Conservation (phyloP, 768 basidiomycete species). For the Tylopilus plumbeoviolaceoides region DNA sequence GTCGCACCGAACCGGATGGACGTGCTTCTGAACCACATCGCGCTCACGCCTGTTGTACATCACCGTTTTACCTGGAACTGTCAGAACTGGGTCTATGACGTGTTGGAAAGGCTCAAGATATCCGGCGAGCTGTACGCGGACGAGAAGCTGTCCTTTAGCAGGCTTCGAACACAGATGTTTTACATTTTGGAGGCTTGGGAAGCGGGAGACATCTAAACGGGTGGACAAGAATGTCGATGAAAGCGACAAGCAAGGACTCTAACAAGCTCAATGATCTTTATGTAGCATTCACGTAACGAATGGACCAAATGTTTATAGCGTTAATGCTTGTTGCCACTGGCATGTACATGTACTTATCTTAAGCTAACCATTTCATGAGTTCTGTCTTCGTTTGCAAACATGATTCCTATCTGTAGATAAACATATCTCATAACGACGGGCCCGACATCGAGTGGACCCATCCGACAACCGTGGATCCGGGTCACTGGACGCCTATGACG, state of each 20-base stretch:
- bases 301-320: too few relatives aligned
- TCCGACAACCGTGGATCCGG: too few relatives aligned
- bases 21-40: constrained; percentile 15
- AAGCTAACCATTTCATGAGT: too few relatives aligned
- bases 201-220: background rate
- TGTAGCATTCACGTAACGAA: background rate
- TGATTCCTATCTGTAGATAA: too few relatives aligned
- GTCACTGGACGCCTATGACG: background rate
- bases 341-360: too few relatives aligned
- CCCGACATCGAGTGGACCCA: too few relatives aligned
- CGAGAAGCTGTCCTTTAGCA: constrained; percentile 10
- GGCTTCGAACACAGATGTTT: constrained; percentile 27
- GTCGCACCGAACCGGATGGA: constrained; percentile 15
- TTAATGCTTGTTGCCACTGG: too few relatives aligned
- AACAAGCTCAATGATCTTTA: background rate
- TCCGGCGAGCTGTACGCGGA: constrained; percentile 13
- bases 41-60: constrained; percentile 17
- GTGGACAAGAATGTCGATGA: background rate
- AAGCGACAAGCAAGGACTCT: background rate
- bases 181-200: constrained; percentile 31
- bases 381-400: too few relatives aligned
- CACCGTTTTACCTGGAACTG: constrained; percentile 20
- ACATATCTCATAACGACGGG: background rate
- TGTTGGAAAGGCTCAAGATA: constrained; percentile 11
- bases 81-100: constrained; percentile 29